Evolutionary conservation across 495 filamentous ascomycete genomes (phyloP).

Genomic region (Acidomyces sp.): DNA sequence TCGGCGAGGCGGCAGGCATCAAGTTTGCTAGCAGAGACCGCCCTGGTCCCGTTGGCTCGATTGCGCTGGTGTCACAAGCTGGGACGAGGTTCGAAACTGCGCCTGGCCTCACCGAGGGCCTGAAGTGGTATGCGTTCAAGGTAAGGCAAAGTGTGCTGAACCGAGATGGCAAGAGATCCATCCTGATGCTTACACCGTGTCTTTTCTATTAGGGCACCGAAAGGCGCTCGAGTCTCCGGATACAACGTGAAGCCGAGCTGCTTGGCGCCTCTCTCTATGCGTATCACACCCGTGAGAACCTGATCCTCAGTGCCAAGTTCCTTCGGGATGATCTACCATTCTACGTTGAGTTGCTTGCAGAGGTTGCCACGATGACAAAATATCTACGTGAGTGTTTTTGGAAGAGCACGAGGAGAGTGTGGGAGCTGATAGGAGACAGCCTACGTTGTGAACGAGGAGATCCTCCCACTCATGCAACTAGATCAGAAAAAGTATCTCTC

Average conservation of each 20-base stretch:
- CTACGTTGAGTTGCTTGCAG: constrained; percentile 88
- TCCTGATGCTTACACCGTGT: too few relatives aligned
- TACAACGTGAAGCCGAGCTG: constrained; percentile 87
- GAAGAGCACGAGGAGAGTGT: background rate
- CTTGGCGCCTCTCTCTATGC: constrained; percentile 74
- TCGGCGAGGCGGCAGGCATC: constrained; percentile 68
- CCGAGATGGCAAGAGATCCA: background rate
- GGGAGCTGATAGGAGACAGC: constrained; percentile 37
- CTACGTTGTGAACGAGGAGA: constrained; percentile 77
- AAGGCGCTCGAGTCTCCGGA: constrained; percentile 75
- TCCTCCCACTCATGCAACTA: constrained; percentile 55
- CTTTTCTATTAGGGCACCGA: constrained; percentile 75
- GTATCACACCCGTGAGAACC: constrained; percentile 80
- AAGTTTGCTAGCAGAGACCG: constrained; percentile 85
- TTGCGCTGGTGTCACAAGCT: constrained; percentile 83
- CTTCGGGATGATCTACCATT: constrained; percentile 90
- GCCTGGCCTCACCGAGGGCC: constrained; percentile 76
- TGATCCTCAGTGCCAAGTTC: constrained; percentile 87
- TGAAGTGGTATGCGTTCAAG: constrained; percentile 95
- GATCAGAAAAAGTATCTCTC: constrained; percentile 55
- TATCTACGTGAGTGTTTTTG: constrained; percentile 34
- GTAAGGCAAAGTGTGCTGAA: constrained; percentile 33
- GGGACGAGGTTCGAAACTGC: constrained; percentile 81
- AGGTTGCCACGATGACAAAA: constrained; percentile 76
- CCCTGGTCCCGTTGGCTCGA: constrained; percentile 70